Percentiles rank a stretch among this genome's conserved stretches.
These are phyloP conservation scores for Chaetomium sp. DNA, from an alignment of 2,329 filamentous ascomycete genomes.

Conservation along the genomic window DNA sequence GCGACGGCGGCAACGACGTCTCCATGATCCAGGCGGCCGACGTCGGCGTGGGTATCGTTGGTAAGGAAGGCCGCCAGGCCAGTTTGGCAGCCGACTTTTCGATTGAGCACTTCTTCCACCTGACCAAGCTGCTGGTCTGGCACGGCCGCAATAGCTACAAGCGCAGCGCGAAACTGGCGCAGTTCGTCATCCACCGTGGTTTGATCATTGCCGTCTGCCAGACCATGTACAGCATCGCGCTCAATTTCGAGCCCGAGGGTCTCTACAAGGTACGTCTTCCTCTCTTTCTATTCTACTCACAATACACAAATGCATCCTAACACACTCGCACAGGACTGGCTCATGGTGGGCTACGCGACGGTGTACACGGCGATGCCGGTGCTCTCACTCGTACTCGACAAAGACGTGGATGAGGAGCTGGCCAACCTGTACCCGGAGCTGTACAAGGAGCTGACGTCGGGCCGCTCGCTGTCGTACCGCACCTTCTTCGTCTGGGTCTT, in stretches of 20 bases:
- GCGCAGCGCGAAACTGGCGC: conserved; percentile 88
- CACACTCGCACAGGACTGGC: conserved; percentile 68
- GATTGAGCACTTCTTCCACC: conserved; percentile 90
- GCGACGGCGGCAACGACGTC: conserved; percentile 97
- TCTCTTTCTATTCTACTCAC: not conserved
- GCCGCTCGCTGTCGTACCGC: conserved; percentile 82
- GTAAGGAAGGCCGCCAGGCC: conserved; percentile 94
- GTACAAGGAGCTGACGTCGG: conserved; percentile 94
- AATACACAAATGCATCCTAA: not conserved
- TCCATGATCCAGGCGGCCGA: conserved; percentile 99
- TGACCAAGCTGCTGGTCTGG: conserved; percentile 98
- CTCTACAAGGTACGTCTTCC: conserved; percentile 68
- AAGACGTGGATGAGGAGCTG: conserved; percentile 90
- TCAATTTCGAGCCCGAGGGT: conserved; percentile 89
- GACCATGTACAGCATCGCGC: conserved; percentile 94
- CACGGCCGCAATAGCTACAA: conserved; percentile 98
- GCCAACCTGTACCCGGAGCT: conserved; percentile 95
- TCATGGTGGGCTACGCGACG: conserved; percentile 94
- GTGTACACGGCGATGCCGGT: conserved; percentile 94
- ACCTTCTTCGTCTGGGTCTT: conserved; percentile 98
- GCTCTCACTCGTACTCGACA: conserved; percentile 89
- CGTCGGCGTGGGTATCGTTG: conserved; percentile 95
- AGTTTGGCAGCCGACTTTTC: conserved; percentile 95
- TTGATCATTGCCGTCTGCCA: conserved; percentile 95
- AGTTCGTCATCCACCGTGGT: conserved; percentile 97